Evolutionary conservation across 176 grass and related monocot genomes (phyloP).

Genomic region (Oryza punctata): DNA sequence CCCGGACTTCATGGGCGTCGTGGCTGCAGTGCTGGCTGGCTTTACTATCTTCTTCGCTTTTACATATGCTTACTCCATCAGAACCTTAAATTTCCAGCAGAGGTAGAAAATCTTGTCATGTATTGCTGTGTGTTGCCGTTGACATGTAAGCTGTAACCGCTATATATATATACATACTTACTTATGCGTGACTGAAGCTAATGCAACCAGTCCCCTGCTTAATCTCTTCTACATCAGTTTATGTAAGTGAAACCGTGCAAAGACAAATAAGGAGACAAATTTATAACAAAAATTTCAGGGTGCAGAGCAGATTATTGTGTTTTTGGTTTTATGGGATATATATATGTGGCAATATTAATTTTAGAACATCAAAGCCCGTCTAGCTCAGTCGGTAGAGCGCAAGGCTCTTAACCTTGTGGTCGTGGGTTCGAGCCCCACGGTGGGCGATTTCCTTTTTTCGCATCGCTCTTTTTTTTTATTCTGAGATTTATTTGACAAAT

Average conservation of each 20-base stretch:
- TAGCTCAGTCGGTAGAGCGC: not conserved
- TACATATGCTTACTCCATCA: conserved; percentile 74
- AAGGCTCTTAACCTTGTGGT: not conserved
- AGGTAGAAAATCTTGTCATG: conserved; percentile 52
- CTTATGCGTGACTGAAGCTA: conserved; percentile 3
- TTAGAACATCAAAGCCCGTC: not conserved
- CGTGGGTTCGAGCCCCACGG: not conserved
- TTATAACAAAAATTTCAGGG: not conserved
- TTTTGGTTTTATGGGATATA: too few relatives aligned
- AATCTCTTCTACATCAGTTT: not conserved
- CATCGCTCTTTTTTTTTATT: not conserved
- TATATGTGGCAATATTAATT: too few relatives aligned
- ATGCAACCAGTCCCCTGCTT: not conserved
- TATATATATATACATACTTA: too few relatives aligned
- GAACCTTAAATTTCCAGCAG: conserved; percentile 68
- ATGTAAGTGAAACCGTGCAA: not conserved
- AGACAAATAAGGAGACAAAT: not conserved
- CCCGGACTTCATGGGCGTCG: conserved; percentile 61
- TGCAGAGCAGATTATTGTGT: not conserved
- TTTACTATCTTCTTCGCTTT: conserved; percentile 80
- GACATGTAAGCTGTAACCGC: conserved; percentile 10
- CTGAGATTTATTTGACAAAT: too few relatives aligned
- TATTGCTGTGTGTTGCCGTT: not conserved
- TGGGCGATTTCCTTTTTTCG: not conserved
- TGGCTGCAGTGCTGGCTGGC: conserved; percentile 59